Evolutionary conservation across 257 asterid genomes (phyloP), one percentile per base, ranked within the genome.

Genomic region (Solanum chiquidenum): DNA sequence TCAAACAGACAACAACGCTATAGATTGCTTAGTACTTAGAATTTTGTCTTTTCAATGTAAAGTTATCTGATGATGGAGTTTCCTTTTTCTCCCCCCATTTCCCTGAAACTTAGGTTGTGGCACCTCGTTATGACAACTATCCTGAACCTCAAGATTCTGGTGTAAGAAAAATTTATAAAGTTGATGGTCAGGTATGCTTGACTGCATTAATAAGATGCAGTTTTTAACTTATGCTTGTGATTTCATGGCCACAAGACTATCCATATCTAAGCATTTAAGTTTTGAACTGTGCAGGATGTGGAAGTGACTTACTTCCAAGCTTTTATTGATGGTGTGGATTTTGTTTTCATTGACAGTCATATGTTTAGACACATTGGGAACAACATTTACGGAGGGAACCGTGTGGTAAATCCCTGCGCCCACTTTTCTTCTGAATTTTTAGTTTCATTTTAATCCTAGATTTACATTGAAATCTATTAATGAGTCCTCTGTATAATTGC

Each of bases 281-380:
- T 52, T 55, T 60, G 75, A 46, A 42, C 88, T 89, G 90, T 90
- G 93, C 95, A 97, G 99, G 98, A 96, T 92, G 85, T 92, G 86
- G 99, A 97, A 93, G 99, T 97, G 83, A 91, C 74, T 83, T 97
- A 92, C 92, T 96, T 94, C 94, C 99, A 96, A 0, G 92, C 99
- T 87, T 95, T 88, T 92, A 92, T 95, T 87, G 99, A 97, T 90
- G 98, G 99, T 34, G 99, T 97, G 40, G 99, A 97, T 90, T 94
- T 97, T 91, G 99, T 97, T 86, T 97, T 97, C 90, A 87, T 97
- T 35, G 99, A 97, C 66, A 86, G 92, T 90, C 95, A 96, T 27
- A 3, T 88, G 72, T 92, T 95, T 89, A 93, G 94, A 83, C 93
- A 94, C 89, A 77, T 86, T 20, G 99, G 68, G 88, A 93, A 91